A percentile compares a stretch with the other conserved stretches of the same genome.
Conservation (phyloP, 148 eudicot genomes). For the Chenopodium quinoa region DNA sequence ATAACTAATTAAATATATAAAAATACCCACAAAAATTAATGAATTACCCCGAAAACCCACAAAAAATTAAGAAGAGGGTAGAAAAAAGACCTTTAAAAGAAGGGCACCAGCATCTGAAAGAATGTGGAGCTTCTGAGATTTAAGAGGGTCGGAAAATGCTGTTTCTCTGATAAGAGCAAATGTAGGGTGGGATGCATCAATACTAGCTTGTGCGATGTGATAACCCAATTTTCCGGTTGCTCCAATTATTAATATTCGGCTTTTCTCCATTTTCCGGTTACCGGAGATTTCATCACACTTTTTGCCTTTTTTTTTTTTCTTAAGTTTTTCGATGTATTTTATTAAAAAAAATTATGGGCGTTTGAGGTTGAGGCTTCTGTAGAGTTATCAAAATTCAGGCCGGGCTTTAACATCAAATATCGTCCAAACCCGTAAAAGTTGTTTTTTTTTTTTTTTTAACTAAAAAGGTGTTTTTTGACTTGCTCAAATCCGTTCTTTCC, state of each 20-base stretch:
- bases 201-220: constrained; percentile 61
- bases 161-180: constrained; percentile 63
- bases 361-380: no score
- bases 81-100: constrained; percentile 43
- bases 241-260: constrained; percentile 69
- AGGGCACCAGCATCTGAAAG: constrained; percentile 51
- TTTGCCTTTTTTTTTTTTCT: not conserved
- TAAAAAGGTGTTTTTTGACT: no score
- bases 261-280: constrained; percentile 36
- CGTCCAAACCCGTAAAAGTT: no score
- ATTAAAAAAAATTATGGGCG: no score
- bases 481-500: no score
- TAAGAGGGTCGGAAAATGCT: constrained; percentile 44
- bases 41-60: not conserved
- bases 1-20: not conserved
- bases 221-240: constrained; percentile 71
- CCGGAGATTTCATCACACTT: not conserved
- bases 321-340: no score
- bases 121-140: constrained; percentile 44
- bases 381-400: no score
- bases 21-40: not conserved
- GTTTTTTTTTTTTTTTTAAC: no score
- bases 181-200: constrained; percentile 62
- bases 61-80: not conserved
- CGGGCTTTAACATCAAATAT: no score